A percentile compares a stretch with the other conserved stretches of the same genome.
phyloP scores from a whole-genome alignment of 495 filamentous ascomycete species.

The Geoglossum glabrum region DNA sequence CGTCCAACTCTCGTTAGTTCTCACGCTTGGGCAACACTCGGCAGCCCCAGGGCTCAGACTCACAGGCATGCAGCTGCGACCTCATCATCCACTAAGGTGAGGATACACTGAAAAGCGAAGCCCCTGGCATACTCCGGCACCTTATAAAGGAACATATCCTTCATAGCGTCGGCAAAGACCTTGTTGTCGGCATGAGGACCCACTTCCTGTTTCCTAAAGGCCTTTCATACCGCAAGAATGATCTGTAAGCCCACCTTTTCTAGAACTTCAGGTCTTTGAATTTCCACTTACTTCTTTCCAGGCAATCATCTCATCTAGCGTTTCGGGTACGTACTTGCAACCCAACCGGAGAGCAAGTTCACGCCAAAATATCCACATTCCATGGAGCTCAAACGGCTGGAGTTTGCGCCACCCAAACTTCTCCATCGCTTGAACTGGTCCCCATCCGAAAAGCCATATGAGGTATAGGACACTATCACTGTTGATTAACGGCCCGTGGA shows the following conservation, averaged over 20 bases:
- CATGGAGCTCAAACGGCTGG: conserved; percentile 11
- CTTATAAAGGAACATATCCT: conserved; percentile 9
- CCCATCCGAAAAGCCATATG: conserved; percentile 2
- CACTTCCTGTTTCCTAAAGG: conserved; percentile 4
- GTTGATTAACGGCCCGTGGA: conserved; percentile 12
- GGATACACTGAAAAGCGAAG: conserved; percentile 6
- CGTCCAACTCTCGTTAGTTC: background rate
- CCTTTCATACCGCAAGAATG: background rate
- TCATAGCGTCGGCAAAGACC: conserved; percentile 7
- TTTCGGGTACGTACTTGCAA: conserved; percentile 10
- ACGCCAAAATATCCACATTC: conserved; percentile 11
- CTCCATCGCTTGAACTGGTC: conserved; percentile 10
- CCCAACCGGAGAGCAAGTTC: conserved; percentile 10
- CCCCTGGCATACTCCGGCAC: conserved; percentile 5
- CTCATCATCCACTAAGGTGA: conserved; percentile 9
- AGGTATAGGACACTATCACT: conserved; percentile 14
- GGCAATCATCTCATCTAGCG: conserved; percentile 4
- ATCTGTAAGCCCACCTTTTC: background rate
- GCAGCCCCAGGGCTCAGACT: conserved; percentile 1
- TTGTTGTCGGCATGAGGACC: conserved; percentile 3
- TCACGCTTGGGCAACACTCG: background rate
- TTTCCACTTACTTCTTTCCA: conserved; percentile 4
- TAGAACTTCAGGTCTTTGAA: background rate
- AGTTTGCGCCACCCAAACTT: conserved; percentile 13
- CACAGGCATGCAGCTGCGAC: conserved; percentile 7